phyloP scores from a whole-genome alignment of 139 green algal species.

The Spirogloea muscicola region DNA sequence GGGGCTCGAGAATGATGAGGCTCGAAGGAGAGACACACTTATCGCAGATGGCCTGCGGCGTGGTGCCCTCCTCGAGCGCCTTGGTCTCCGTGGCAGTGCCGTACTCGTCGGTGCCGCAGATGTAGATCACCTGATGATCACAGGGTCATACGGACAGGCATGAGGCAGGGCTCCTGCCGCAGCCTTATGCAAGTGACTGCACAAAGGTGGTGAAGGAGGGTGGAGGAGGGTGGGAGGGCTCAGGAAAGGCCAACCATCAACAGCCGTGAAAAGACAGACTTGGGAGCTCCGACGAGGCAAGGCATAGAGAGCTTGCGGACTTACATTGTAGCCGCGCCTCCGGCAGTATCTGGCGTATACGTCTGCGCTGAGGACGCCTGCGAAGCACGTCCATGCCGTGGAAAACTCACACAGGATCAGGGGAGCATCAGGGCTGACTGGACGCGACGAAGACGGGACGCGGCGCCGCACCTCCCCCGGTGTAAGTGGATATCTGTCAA shows the following conservation, averaged over 20 bases:
- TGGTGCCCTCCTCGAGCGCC: slow-evolving; percentile 91
- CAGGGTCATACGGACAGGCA: no score
- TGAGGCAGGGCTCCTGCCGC: no score
- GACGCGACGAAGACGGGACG: not conserved
- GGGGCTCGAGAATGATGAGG: not conserved
- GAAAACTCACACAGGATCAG: not conserved
- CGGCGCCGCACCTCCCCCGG: no score
- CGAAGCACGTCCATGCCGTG: not conserved
- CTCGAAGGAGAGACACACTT: slow-evolving; percentile 58
- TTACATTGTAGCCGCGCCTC: slow-evolving; percentile 67
- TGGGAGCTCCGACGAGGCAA: no score
- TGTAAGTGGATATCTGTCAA: not conserved
- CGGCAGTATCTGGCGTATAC: slow-evolving; percentile 88
- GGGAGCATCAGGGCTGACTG: not conserved
- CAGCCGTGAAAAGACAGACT: no score
- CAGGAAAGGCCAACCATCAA: no score
- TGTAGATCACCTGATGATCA: slow-evolving; percentile 85
- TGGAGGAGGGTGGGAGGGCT: no score
- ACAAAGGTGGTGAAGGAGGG: no score
- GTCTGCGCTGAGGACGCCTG: slow-evolving; percentile 83
- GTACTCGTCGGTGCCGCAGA: slow-evolving; percentile 98
- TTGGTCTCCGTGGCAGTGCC: slow-evolving; percentile 98
- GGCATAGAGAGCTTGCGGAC: no score
- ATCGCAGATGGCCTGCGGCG: slow-evolving; percentile 89
- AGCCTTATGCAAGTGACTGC: no score